A percentile compares a stretch with the other conserved stretches of the same genome.
These are phyloP conservation scores for Solanum boliviense DNA, from an alignment of 257 asterid species.

Conservation along the genomic window DNA sequence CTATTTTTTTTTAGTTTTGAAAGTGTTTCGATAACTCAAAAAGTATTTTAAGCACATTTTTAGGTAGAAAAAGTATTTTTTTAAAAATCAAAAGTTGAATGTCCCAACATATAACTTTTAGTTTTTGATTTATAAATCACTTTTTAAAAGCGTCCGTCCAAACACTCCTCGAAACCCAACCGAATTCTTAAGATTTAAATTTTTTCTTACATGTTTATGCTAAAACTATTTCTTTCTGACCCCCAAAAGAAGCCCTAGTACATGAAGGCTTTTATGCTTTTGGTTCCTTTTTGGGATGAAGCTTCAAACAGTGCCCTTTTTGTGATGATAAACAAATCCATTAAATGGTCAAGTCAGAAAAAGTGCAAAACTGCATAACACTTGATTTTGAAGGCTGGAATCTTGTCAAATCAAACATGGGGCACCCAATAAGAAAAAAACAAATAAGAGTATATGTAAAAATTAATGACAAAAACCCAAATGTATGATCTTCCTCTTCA, in stretches of 20 bases:
- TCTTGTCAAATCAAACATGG: conserved; percentile 55
- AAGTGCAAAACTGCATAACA: neutral
- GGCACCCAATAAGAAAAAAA: conserved; percentile 11
- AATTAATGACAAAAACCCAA: neutral
- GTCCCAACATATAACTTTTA: too few relatives aligned
- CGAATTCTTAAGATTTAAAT: neutral
- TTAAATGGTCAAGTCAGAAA: conserved; percentile 11
- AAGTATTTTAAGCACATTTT: too few relatives aligned
- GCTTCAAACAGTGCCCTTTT: neutral
- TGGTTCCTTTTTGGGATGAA: neutral
- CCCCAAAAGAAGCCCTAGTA: neutral
- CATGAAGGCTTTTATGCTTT: neutral
- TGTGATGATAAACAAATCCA: neutral
- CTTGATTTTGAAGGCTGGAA: conserved; percentile 46
- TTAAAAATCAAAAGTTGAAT: neutral
- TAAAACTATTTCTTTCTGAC: neutral
- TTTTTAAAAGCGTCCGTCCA: neutral
- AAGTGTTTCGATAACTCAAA: neutral
- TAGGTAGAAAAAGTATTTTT: neutral
- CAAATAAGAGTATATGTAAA: neutral
- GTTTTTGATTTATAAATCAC: neutral
- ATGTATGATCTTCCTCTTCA: neutral
- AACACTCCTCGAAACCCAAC: neutral
- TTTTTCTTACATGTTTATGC: neutral
- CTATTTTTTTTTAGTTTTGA: too few relatives aligned